Evolutionary conservation across 164 flowering plant genomes (phyloP), one percentile per base, ranked within the genome.

Genomic region (Euptelea pleiosperma): DNA sequence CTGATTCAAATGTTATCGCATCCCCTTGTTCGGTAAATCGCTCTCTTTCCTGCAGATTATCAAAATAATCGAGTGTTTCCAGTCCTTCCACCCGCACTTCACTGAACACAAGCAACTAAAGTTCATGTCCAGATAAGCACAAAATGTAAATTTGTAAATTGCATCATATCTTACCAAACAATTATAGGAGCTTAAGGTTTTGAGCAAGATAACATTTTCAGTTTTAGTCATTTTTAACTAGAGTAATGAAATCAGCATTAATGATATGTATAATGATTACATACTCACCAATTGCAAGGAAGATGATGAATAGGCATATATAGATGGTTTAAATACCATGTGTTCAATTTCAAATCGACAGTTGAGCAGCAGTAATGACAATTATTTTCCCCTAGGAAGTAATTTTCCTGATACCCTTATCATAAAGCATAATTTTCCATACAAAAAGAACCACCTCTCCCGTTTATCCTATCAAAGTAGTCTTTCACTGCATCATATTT

Each of bases 71-170:
- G 53, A 86, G 74, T 29, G 98, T 91, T 75, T 91, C 98, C 62
- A 91, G 61, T 61, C 98, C 98, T 77, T 91, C 98, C 15, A 91
- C 86, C 22, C 96, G 82, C 52, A 91, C 95, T 77, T 91, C 98
- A 77, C 98, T 89, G 83, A 43, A 69, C 55, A 65, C 18, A 71
- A 55, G 52, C 57, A 68, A 50, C 39, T 39, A 9, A 29, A 47
- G 18, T 46, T 16, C 43, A 49, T 19, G 44, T 34, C 21, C 29
- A 40, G 26, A 40, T 35, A 15, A 44, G 47, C 26, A 31, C 8
- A 35, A 18, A 63, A 18, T 10, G 7, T 60, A 39, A 8, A 8
- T 45, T 5, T 39, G 7, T 39, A 28, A 39, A 41, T 6, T 57
- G 51, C 28, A 44, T 8, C n/a, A 43, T 18, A 28, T 57, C 60